phyloP scores from a whole-genome alignment of 73 alveolate genomes.

The Stentor roeselii region DNA sequence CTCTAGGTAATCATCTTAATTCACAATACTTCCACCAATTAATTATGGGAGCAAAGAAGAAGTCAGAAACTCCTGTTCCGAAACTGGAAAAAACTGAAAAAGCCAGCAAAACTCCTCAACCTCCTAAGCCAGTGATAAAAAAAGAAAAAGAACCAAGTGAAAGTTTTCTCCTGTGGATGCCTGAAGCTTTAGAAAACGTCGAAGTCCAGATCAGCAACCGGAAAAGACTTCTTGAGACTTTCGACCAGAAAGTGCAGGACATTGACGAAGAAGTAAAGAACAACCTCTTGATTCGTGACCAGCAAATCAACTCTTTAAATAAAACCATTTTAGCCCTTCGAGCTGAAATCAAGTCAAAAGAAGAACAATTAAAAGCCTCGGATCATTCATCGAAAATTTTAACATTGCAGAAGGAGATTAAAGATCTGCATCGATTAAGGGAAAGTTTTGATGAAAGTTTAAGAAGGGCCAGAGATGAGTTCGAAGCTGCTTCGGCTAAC shows the following conservation, averaged over 20 bases:
- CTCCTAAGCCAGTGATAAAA: neutral
- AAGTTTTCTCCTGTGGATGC: neutral
- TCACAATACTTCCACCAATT: no score
- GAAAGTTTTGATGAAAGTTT: no score
- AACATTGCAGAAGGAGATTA: no score
- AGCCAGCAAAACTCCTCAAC: no score
- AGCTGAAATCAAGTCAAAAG: constrained; percentile 3
- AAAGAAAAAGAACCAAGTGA: neutral
- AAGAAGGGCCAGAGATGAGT: no score
- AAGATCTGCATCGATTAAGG: no score
- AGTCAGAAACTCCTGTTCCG: no score
- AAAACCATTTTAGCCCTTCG: constrained; percentile 16
- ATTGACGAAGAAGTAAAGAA: neutral
- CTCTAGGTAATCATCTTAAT: no score
- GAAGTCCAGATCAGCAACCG: neutral
- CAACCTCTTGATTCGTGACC: neutral
- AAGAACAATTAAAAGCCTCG: neutral
- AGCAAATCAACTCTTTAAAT: neutral
- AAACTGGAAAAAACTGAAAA: no score
- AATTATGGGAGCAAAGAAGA: no score
- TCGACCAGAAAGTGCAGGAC: constrained; percentile 19
- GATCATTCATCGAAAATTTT: neutral
- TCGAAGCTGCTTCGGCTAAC: no score
- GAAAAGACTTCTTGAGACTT: constrained; percentile 10
- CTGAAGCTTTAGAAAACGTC: neutral